Evolutionary conservation across 306 rosid genomes (phyloP).

Genomic region (Cotoneaster glaucophyllus): DNA sequence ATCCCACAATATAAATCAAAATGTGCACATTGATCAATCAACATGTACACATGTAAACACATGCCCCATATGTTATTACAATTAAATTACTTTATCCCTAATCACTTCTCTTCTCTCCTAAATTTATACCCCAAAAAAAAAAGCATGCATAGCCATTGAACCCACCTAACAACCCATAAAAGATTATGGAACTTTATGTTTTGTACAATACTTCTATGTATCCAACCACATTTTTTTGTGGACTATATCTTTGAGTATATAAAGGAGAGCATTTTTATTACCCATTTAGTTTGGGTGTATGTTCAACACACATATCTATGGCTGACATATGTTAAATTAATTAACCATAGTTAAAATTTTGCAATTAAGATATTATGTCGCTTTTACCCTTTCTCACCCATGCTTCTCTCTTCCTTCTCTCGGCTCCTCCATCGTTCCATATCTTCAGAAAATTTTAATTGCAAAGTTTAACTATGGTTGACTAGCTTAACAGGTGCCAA

Average conservation of each 20-base stretch:
- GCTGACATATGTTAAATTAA: too few relatives aligned
- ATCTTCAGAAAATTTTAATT: too few relatives aligned
- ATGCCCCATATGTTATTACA: background rate
- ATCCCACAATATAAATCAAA: conserved; percentile 2
- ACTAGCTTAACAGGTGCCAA: too few relatives aligned
- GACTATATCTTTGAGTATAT: background rate
- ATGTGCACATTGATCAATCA: conserved; percentile 8
- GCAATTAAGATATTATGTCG: too few relatives aligned
- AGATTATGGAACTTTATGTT: background rate
- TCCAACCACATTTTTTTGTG: background rate
- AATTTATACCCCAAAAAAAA: background rate
- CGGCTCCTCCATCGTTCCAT: too few relatives aligned
- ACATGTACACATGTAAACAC: conserved; percentile 5
- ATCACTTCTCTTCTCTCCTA: background rate
- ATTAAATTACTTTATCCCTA: background rate
- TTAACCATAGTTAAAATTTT: too few relatives aligned
- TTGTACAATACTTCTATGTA: background rate
- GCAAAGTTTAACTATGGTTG: too few relatives aligned
- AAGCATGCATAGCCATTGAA: background rate
- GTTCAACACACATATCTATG: too few relatives aligned
- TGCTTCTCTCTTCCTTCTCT: too few relatives aligned
- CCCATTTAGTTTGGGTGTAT: too few relatives aligned
- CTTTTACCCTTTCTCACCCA: too few relatives aligned
- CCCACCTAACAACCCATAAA: background rate
- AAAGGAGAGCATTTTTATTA: too few relatives aligned